Evolutionary conservation across 805 yeast genomes (phyloP).

Genomic region (Millerozyma miso): DNA sequence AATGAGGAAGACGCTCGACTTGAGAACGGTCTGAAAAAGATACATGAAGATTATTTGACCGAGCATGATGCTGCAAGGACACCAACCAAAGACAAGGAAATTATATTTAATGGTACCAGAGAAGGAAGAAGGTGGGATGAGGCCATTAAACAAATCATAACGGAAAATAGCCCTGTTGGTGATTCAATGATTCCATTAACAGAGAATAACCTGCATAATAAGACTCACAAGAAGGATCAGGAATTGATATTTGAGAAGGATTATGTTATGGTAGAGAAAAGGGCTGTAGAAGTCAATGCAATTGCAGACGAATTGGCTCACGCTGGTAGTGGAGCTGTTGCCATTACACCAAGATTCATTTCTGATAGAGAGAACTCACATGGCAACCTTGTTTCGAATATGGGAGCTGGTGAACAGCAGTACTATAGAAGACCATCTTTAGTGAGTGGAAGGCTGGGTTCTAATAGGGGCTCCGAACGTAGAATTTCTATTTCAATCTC

Average conservation of each 20-base stretch:
- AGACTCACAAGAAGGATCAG: slow-evolving; percentile 18
- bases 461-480: slow-evolving; percentile 61
- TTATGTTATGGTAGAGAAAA: slow-evolving; percentile 91
- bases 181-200: slow-evolving; percentile 12
- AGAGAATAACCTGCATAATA: not conserved
- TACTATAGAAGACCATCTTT: slow-evolving; percentile 32
- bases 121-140: slow-evolving; percentile 30
- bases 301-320: slow-evolving; percentile 86
- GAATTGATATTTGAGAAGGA: slow-evolving; percentile 69
- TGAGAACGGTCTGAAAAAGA: not conserved
- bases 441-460: slow-evolving; percentile 40
- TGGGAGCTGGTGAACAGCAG: slow-evolving; percentile 1
- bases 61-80: not conserved
- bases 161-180: slow-evolving; percentile 42
- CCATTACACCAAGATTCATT: slow-evolving; percentile 34
- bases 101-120: not conserved
- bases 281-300: slow-evolving; percentile 92
- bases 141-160: slow-evolving; percentile 41
- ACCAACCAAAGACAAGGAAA: not conserved
- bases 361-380: slow-evolving; percentile 19
- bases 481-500: slow-evolving; percentile 65
- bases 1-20: not conserved
- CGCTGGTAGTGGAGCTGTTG: slow-evolving; percentile 51
- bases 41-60: not conserved
- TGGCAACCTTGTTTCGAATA: slow-evolving; percentile 3